Base-by-base conservation (phyloP, 768 basidiomycete genomes). In the Leccinellum albellum region DNA sequence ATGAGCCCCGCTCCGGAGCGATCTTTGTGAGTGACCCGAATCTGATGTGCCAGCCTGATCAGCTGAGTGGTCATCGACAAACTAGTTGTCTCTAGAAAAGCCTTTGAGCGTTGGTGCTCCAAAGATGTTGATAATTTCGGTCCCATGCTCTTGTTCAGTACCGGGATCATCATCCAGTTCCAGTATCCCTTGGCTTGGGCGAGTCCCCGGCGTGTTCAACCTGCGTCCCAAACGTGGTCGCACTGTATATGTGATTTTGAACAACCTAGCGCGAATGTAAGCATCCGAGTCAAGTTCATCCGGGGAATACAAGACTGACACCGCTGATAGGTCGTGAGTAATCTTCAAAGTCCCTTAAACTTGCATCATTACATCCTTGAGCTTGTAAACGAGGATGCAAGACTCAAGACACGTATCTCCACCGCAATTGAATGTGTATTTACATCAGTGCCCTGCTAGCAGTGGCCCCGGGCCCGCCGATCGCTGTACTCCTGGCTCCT, bases 301-400 rank as follows among this genome's bases (percentile, higher is more conserved):
- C 0, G 4, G 31, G 44, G 8, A 53, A 40, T 31, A 14, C 20
- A 4, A 32, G 26, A 62, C 71, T 59, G 4, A 73, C 70, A 14
- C 72, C 70, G 29, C 62, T 66, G 14, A 72, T 72, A 4, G 70
- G 70, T 12, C 72, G 65, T 1, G 72, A 72, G 35, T 72, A 72
- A 35, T 72, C 70, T 26, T 72, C 72, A 32, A 72, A 72, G 51
- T 72, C 70, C 54, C 64, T 62, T 51, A 72, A 50, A 50, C 70
- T 72, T 26, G 63, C 45, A 3, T 63, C 65, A 26, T 72, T 72
- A 42, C 40, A 32, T 0, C 68, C 70, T 20, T 68, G 61, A 0
- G 45, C 53, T 21, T 52, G 63, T 37, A 72, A 59, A 14, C 71
- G 64, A 3, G 70, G 70, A 42, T 72, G 70, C 20, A 72, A 59